phyloP scores from a whole-genome alignment of 176 grass and related monocot species.

The Luzula sylvatica region DNA sequence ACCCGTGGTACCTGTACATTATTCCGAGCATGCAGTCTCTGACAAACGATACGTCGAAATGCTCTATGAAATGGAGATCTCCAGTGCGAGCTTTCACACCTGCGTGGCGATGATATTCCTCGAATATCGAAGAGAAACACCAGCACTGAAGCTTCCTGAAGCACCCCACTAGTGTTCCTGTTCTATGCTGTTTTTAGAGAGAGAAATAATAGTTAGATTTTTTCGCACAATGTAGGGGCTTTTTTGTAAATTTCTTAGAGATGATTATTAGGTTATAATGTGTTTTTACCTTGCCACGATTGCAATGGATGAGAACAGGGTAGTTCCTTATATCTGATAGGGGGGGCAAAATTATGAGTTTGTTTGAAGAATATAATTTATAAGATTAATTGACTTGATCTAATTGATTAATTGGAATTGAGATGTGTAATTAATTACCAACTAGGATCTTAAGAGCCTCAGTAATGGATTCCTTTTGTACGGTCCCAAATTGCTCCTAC shows the following conservation, averaged over 20 bases:
- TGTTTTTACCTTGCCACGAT: conserved; percentile 66
- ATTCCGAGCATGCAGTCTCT: conserved; percentile 35
- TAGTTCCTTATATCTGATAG: conserved; percentile 55
- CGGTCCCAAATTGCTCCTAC: conserved; percentile 36
- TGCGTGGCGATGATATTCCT: conserved; percentile 45
- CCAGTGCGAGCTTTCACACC: conserved; percentile 27
- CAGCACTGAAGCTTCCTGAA: conserved; percentile 55
- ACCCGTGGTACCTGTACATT: conserved; percentile 40
- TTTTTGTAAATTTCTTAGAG: no score
- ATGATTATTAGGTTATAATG: no score
- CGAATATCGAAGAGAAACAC: conserved; percentile 51
- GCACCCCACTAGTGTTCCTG: conserved; percentile 47
- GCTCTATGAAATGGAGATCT: conserved; percentile 43
- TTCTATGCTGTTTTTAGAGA: conserved; percentile 41
- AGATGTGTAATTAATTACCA: conserved; percentile 38
- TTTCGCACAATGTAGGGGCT: no score
- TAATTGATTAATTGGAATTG: conserved; percentile 4
- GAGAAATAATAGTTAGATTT: background rate
- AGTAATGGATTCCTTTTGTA: conserved; percentile 51
- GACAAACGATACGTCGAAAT: conserved; percentile 40
- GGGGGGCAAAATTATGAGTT: background rate
- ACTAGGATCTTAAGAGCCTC: conserved; percentile 51
- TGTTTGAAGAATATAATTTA: background rate
- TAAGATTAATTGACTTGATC: conserved; percentile 17
- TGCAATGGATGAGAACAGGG: conserved; percentile 65